Base-by-base conservation (phyloP, 176 grass and related monocot genomes). In the Dactylis glomerata region DNA sequence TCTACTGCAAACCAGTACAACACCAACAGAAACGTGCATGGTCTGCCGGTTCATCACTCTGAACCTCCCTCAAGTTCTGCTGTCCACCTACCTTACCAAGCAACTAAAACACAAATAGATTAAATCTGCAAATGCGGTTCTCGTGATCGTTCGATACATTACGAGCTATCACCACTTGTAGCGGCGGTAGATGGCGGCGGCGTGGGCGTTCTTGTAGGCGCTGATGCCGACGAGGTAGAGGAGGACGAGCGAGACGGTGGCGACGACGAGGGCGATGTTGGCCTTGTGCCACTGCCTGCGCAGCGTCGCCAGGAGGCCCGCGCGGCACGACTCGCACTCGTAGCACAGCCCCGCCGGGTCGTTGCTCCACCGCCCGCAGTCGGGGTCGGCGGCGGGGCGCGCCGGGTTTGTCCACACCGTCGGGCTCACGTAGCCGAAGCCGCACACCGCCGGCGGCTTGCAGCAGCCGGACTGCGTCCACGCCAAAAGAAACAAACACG, bases 131-230 rank as follows among this genome's bases (percentile, higher is more conserved):
- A 28, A 66, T 20, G 14, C 10, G 3, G 15, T 44, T 27, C n/a
- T 28, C 1, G 62, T 12, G 27, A 15, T 19, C 5, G 44, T 9
- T 26, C 9, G 33, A 27, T 3, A 1, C 23, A 10, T n/a, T 38
- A 1, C 33, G 65, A 36, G 5, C 7, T 2, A 6, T 80, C 78
- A 88, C 84, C 88, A 85, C 85, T 98, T 95, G 89, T 94, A 90
- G 67, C 78, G 92, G 7, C 91, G 85, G 86, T 95, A 95, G 83
- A 98, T 75, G 38, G 94, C 83, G 23, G 86, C 89, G 67, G 91
- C 92, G 80, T 98, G 93, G 0, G 93, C 96, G 80, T 98, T 95
- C 87, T 98, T 95, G 82, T 93, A 98, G 8, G 93, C 96, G 86
- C 93, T 92, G 84, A 93, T 96, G 33, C 91, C 96, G 80, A 96